Evolutionary conservation across 2,329 filamentous ascomycete genomes (phyloP).

Genomic region (Colletotrichum lindemuthianum): DNA sequence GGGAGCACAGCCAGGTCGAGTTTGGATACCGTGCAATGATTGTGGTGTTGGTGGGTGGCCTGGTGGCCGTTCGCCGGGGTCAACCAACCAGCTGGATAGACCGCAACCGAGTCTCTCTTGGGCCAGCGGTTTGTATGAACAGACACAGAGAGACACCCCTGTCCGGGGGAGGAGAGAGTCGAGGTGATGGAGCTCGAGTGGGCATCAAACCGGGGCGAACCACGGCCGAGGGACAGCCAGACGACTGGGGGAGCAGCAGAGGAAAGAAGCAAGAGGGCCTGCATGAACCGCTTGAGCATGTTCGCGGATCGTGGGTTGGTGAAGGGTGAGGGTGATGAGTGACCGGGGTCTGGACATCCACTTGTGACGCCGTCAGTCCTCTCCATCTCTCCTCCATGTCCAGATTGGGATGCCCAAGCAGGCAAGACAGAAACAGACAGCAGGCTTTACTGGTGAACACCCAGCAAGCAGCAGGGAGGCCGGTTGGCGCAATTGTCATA

Average conservation of each 20-base stretch:
- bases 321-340: conserved; percentile 25
- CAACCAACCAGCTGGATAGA: conserved; percentile 5
- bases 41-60: not conserved
- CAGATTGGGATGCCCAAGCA: conserved; percentile 23
- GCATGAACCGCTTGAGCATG: conserved; percentile 36
- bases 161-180: conserved; percentile 14
- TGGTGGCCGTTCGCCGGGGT: conserved; percentile 18
- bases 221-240: conserved; percentile 31
- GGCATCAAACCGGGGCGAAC: conserved; percentile 21
- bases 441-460: conserved; percentile 27
- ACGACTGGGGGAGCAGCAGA: conserved; percentile 19
- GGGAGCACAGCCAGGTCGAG: conserved; percentile 23
- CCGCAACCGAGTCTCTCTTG: conserved; percentile 30
- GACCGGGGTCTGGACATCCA: conserved; percentile 26
- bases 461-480: conserved; percentile 31
- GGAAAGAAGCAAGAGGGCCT: conserved; percentile 36
- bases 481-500: conserved; percentile 21
- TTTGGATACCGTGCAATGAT: conserved; percentile 14
- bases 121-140: conserved; percentile 14
- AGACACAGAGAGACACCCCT: conserved; percentile 4
- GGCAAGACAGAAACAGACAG: conserved; percentile 26
- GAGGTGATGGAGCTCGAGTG: conserved; percentile 6
- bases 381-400: conserved; percentile 14
- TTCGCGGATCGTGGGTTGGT: conserved; percentile 28
- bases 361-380: conserved; percentile 1